Evolutionary conservation across 805 yeast species (phyloP).

Genomic region (Huiozyma sinensis): DNA sequence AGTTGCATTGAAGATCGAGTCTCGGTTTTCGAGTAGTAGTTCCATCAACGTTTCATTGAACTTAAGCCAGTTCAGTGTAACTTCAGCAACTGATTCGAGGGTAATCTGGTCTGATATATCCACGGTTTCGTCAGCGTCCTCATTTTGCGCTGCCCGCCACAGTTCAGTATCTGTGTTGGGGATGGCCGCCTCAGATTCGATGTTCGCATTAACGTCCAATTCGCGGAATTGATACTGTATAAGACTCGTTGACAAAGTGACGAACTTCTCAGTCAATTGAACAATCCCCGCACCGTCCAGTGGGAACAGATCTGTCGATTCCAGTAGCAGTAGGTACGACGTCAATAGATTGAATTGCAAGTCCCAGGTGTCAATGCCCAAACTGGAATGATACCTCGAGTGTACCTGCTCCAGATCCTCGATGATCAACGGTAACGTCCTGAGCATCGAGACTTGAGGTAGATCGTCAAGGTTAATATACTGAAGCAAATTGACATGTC

Average conservation of each 20-base stretch:
- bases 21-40: constrained; percentile 8
- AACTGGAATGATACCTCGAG: constrained; percentile 5
- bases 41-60: constrained; percentile 15
- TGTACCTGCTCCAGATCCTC: constrained; percentile 15
- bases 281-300: constrained; percentile 11
- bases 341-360: constrained; percentile 23
- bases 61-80: constrained; percentile 12
- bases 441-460: constrained; percentile 9
- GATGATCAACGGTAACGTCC: constrained; percentile 12
- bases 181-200: constrained; percentile 13
- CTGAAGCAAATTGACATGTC: constrained; percentile 22
- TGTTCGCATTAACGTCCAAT: constrained; percentile 5
- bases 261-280: constrained; percentile 10
- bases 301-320: constrained; percentile 8
- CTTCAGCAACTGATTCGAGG: constrained; percentile 15
- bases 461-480: constrained; percentile 21
- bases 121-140: constrained; percentile 10
- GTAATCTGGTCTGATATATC: constrained; percentile 24
- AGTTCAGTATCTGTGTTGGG: background rate
- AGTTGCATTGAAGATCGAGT: constrained; percentile 6
- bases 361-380: constrained; percentile 24
- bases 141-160: background rate
- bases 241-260: constrained; percentile 9
- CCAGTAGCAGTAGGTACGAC: constrained; percentile 17
- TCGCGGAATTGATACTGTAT: constrained; percentile 13